Conservation (phyloP, 2,329 filamentous ascomycete species). For the Endothia cerciana region DNA sequence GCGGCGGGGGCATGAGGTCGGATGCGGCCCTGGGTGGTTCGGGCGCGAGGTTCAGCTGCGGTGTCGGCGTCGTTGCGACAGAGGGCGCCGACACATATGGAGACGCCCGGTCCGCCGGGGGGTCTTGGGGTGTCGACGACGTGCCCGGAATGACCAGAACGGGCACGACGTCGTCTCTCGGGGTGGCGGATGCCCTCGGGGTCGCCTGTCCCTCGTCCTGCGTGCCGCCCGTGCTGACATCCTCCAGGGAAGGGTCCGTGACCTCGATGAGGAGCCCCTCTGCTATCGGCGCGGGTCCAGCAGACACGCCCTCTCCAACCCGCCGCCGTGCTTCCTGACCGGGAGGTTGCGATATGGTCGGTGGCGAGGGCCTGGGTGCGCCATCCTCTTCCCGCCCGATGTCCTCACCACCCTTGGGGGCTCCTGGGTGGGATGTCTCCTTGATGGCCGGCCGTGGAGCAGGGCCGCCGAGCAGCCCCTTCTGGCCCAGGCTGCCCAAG, state of each 20-base stretch:
- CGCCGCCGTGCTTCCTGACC: neutral
- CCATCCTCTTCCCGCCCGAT: neutral
- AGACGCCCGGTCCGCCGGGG: no score
- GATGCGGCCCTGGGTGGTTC: conserved; percentile 11
- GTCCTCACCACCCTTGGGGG: no score
- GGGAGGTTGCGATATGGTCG: neutral
- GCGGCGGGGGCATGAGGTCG: conserved; percentile 26
- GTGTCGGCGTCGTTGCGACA: neutral
- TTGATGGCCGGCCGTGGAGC: conserved; percentile 23
- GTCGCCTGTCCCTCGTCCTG: conserved; percentile 54
- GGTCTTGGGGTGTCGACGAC: conserved; percentile 26
- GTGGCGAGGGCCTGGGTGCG: neutral
- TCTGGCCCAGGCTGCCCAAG: conserved; percentile 35
- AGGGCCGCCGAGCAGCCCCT: conserved; percentile 18
- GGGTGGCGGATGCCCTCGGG: conserved; percentile 50
- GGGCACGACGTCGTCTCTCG: conserved; percentile 43
- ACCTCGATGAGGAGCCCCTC: neutral
- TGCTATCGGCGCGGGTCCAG: neutral
- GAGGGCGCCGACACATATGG: no score
- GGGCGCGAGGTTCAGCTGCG: conserved; percentile 7
- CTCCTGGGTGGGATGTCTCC: no score
- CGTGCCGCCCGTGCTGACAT: no score
- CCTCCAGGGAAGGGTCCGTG: neutral
- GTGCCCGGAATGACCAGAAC: conserved; percentile 49
- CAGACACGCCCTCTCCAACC: neutral